Evolutionary conservation across 345 rosid species (phyloP).

Genomic region (Salix dunnii): DNA sequence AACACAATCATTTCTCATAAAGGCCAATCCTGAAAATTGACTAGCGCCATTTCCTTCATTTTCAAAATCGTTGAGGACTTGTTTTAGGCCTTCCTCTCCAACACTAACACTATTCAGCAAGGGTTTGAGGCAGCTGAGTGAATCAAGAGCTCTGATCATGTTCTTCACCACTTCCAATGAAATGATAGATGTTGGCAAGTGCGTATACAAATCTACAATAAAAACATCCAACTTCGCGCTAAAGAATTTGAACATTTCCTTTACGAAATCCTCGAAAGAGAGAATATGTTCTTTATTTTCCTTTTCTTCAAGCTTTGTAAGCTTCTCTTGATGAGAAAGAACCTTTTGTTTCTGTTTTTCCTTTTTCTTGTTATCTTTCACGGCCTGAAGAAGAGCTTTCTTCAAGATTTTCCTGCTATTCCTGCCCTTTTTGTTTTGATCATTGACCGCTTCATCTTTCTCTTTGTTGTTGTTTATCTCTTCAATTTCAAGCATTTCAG

Average conservation of each 20-base stretch:
- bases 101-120: neutral
- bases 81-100: neutral
- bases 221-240: neutral
- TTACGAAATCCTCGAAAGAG: neutral
- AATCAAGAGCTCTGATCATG: neutral
- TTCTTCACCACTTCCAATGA: slow-evolving; percentile 1
- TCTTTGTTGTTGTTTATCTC: neutral
- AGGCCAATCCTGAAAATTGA: neutral
- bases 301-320: neutral
- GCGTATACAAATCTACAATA: neutral
- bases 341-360: neutral
- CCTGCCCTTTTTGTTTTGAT: neutral
- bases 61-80: neutral
- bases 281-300: neutral
- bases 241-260: neutral
- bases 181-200: slow-evolving; percentile 1
- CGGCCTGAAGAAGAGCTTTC: neutral
- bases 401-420: neutral
- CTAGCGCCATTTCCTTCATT: neutral
- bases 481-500: neutral
- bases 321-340: neutral
- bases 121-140: neutral
- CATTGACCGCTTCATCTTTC: neutral
- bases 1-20: neutral
- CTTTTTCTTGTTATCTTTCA: neutral